Conservation (phyloP, 345 rosid genomes). For the Combretum micranthum region DNA sequence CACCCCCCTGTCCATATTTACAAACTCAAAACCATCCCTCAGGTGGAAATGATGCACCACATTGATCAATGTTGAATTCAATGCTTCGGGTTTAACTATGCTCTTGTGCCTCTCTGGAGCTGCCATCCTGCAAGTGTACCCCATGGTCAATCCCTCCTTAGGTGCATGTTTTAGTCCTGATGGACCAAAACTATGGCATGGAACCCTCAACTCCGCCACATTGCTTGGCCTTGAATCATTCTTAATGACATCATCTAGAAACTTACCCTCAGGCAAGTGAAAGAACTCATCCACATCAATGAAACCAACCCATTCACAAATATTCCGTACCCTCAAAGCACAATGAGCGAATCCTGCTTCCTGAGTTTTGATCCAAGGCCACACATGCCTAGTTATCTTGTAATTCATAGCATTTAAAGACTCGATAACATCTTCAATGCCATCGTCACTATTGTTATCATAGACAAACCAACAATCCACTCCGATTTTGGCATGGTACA, state of each 20-base stretch:
- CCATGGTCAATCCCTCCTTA: constrained; percentile 37
- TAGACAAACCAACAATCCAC: constrained; percentile 74
- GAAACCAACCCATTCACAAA: constrained; percentile 79
- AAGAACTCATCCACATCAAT: constrained; percentile 77
- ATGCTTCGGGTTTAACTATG: constrained; percentile 61
- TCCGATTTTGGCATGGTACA: constrained; percentile 67
- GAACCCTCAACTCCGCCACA: constrained; percentile 47
- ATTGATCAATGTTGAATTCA: constrained; percentile 65
- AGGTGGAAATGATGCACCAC: constrained; percentile 85
- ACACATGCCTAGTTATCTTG: constrained; percentile 46
- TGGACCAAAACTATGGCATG: constrained; percentile 74
- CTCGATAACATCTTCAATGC: constrained; percentile 26
- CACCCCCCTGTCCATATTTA: constrained; percentile 34
- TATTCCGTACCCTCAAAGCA: constrained; percentile 48
- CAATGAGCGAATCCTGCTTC: constrained; percentile 89
- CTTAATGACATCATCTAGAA: constrained; percentile 22
- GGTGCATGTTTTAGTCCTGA: constrained; percentile 51
- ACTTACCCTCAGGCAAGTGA: constrained; percentile 36
- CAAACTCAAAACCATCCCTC: constrained; percentile 29
- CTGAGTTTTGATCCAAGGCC: constrained; percentile 96
- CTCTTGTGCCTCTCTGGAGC: constrained; percentile 87
- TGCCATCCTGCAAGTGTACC: constrained; percentile 63
- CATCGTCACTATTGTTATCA: constrained; percentile 84
- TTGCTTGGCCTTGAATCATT: constrained; percentile 17
- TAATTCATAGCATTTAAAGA: constrained; percentile 21